Base-by-base conservation (phyloP, 371 early-diverging fungal species). In the Mortierella polycephala region DNA sequence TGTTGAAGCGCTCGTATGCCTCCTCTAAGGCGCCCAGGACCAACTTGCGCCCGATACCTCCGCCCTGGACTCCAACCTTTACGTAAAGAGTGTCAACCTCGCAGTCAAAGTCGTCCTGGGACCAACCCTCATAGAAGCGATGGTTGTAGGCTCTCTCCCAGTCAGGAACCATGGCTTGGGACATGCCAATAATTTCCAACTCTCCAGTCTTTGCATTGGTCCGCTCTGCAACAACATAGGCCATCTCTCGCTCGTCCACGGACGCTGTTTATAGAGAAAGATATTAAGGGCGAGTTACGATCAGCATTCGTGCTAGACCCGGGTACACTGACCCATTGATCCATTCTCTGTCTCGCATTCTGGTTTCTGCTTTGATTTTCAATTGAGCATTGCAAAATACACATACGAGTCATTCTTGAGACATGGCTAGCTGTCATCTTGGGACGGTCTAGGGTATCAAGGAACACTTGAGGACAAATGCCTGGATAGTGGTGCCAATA, bases 71-170 rank as follows among this genome's bases (percentile, higher is more conserved):
- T 0, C 77, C 77, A 7, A 76, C 37, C 53, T 76, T 76, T 47
- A 76, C 77, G 51, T 76, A 76, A 18, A 76, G 71, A 5, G 77
- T 76, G 51, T 76, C 77, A 56, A 76, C 60, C 54, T 76, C 77
- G 42, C 77, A 71, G 56, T 76, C 77, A 53, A 76, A 76, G 20
- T 55, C 60, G 1, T 76, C 64, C 37, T 67, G 63, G 18, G 67
- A 60, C 67, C 68, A 76, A 14, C 77, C 68, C 6, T 59, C 60
- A 1, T 67, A 49, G 45, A 52, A 76, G 13, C 71, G 77, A 20
- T 71, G 77, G 53, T 67, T 67, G 55, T 71, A 67, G 46, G 71
- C 77, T 6, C 71, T 71, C 16, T 59, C 61, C 77, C 77, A 76
- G 37, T 61, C 20, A 2, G 77, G 77, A 7, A 56, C 68, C 71